Percentiles rank a stretch among this genome's conserved stretches.
These are phyloP conservation scores for Monoraphidium neglectum DNA, from an alignment of 139 green algal species.

Conservation along the genomic window DNA sequence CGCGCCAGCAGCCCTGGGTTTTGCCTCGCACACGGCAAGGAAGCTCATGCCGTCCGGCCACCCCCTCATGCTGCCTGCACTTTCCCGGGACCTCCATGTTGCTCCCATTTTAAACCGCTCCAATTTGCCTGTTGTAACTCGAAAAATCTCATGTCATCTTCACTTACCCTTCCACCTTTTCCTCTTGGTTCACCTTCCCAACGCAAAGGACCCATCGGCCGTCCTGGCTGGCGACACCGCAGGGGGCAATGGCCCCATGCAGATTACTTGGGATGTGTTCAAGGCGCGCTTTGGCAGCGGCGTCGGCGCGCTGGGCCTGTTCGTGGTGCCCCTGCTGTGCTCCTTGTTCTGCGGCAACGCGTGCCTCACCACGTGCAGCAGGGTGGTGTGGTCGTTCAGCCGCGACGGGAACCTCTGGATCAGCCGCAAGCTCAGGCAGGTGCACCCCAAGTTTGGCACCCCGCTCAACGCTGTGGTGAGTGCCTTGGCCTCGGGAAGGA, in stretches of 20 bases:
- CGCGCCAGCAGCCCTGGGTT: background rate
- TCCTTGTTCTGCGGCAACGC: slow-evolving; percentile 46
- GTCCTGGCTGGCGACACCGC: background rate
- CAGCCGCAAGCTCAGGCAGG: too few relatives aligned
- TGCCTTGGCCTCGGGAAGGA: too few relatives aligned
- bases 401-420: too few relatives aligned
- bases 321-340: slow-evolving; percentile 39
- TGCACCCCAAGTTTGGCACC: too few relatives aligned
- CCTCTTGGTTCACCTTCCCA: background rate
- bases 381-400: background rate
- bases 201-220: background rate
- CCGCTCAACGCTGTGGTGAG: too few relatives aligned
- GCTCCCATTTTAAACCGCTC: too few relatives aligned
- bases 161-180: background rate
- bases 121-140: too few relatives aligned
- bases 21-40: too few relatives aligned
- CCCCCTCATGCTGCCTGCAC: too few relatives aligned
- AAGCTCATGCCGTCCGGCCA: too few relatives aligned
- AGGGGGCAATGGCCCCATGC: background rate
- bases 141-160: background rate
- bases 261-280: background rate
- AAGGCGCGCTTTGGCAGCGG: slow-evolving; percentile 22
- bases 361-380: slow-evolving; percentile 50
- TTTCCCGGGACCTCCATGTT: too few relatives aligned
- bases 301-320: slow-evolving; percentile 28